Conservation (phyloP, 345 rosid species). For the Aquilaria sinensis region DNA sequence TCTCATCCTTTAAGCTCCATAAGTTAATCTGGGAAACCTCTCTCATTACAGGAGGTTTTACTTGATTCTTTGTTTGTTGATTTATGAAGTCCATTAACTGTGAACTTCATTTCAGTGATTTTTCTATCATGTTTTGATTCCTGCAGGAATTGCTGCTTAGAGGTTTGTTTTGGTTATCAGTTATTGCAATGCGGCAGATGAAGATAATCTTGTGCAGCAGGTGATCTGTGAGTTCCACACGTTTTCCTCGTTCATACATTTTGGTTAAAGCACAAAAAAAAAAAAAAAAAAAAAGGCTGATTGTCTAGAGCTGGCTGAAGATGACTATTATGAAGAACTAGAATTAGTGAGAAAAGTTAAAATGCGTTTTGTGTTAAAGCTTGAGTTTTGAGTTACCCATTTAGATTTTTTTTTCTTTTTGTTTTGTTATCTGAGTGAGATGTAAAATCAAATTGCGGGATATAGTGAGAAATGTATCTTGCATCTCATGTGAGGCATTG, state of each 20-base stretch:
- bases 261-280: constrained; percentile 17
- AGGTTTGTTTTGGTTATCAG: constrained; percentile 26
- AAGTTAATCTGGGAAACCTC: no score
- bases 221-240: constrained; percentile 41
- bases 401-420: constrained; percentile 17
- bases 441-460: constrained; percentile 68
- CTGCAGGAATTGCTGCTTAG: constrained; percentile 66
- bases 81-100: no score
- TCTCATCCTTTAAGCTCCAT: no score
- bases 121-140: constrained; percentile 6
- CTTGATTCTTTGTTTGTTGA: no score
- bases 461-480: constrained; percentile 57
- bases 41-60: no score
- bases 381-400: constrained; percentile 47
- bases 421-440: constrained; percentile 49
- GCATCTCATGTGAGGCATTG: constrained; percentile 73
- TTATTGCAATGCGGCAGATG: constrained; percentile 29
- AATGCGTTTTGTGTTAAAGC: constrained; percentile 53
- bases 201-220: constrained; percentile 45
- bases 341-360: constrained; percentile 40
- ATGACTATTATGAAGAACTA: constrained; percentile 44
- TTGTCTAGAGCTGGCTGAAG: constrained; percentile 59
- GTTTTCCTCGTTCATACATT: constrained; percentile 29
- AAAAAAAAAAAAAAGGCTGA: constrained; percentile 34
- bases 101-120: background rate